Percentiles rank a stretch among this genome's conserved stretches.
Conservation (phyloP, 2,329 filamentous ascomycete genomes). For the Fusarium miscanthi region DNA sequence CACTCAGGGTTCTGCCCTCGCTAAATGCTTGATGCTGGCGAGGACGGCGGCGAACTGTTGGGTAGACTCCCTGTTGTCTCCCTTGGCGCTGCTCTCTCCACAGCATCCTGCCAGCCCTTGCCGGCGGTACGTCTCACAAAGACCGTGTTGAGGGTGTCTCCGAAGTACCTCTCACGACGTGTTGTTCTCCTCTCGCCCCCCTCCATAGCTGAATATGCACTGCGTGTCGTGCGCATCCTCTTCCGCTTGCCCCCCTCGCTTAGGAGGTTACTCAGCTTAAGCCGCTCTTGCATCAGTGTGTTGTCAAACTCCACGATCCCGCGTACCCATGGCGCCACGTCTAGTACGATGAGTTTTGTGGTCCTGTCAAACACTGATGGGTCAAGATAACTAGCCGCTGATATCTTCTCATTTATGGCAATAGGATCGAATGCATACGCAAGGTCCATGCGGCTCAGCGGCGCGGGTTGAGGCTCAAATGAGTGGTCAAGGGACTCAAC, state of each 20-base stretch:
- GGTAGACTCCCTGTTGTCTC: constrained; percentile 26
- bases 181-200: constrained; percentile 75
- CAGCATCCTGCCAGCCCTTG: constrained; percentile 52
- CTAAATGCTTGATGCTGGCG: constrained; percentile 18
- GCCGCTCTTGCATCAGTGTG: constrained; percentile 74
- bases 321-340: constrained; percentile 92
- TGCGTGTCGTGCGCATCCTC: constrained; percentile 76
- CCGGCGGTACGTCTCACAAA: constrained; percentile 74
- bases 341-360: constrained; percentile 72
- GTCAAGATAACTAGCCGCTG: constrained; percentile 59
- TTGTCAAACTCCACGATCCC: constrained; percentile 83
- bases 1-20: neutral
- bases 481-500: constrained; percentile 54
- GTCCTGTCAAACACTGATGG: constrained; percentile 83
- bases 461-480: constrained; percentile 44
- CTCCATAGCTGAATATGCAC: constrained; percentile 81
- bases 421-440: constrained; percentile 71
- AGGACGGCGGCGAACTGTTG: constrained; percentile 31
- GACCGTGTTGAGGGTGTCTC: constrained; percentile 66
- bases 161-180: constrained; percentile 79
- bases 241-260: constrained; percentile 65
- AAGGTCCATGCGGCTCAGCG: constrained; percentile 63
- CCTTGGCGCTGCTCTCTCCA: constrained; percentile 23
- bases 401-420: constrained; percentile 60
- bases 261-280: constrained; percentile 70